A percentile compares a stretch with the other conserved stretches of the same genome.
phyloP scores from a whole-genome alignment of 306 rosid species.

The Vigna unguiculata region DNA sequence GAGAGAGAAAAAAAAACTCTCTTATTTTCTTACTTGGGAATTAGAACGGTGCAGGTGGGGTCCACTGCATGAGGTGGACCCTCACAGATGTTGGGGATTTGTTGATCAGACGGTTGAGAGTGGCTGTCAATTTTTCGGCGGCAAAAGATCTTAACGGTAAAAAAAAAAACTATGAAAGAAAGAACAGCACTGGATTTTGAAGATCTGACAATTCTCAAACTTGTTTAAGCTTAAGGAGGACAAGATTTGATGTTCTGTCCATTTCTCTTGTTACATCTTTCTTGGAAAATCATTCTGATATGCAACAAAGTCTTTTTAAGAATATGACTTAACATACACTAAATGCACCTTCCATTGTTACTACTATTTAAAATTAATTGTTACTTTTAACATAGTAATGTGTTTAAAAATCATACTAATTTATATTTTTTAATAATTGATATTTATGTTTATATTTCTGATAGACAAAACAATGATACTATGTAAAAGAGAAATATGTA shows the following conservation, averaged over 20 bases:
- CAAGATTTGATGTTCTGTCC: slow-evolving; percentile 1
- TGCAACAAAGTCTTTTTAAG: not conserved
- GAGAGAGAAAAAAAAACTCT: slow-evolving; percentile 3
- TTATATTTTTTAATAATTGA: no score
- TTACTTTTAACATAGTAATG: no score
- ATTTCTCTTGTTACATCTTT: not conserved
- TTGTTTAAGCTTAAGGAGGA: slow-evolving; percentile 38
- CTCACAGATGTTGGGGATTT: slow-evolving; percentile 25
- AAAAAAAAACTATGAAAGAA: slow-evolving; percentile 40
- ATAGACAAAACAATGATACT: no score
- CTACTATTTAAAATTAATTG: no score
- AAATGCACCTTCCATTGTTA: not conserved
- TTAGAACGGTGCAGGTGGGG: slow-evolving; percentile 60
- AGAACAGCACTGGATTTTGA: not conserved
- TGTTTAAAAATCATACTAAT: no score
- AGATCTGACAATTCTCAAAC: slow-evolving; percentile 25
- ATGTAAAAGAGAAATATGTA: no score
- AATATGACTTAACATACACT: not conserved
- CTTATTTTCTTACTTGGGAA: not conserved
- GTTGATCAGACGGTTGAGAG: slow-evolving; percentile 50
- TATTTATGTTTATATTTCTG: no score
- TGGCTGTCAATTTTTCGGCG: slow-evolving; percentile 56
- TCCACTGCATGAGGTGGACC: slow-evolving; percentile 50
- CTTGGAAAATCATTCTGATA: not conserved
- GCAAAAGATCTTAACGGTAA: slow-evolving; percentile 60